Conservation (phyloP, 257 asterid genomes). For the Lantana camara region DNA sequence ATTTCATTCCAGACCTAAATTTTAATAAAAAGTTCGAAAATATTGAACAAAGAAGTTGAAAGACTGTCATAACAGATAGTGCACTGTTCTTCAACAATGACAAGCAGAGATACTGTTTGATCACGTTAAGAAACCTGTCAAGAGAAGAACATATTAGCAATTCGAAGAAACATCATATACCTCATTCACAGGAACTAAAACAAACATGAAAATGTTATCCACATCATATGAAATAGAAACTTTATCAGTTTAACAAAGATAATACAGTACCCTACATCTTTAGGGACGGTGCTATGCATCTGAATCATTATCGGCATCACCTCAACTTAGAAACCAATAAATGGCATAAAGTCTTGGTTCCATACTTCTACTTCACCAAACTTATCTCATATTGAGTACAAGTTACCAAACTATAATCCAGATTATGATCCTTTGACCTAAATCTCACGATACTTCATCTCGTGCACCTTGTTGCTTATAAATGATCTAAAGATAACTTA, state of each 20-base stretch:
- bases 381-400: constrained; percentile 7
- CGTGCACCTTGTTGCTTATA: neutral
- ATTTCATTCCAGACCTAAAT: constrained; percentile 84
- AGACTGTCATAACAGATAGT: constrained; percentile 88
- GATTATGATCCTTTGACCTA: neutral
- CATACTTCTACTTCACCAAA: neutral
- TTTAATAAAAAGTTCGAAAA: constrained; percentile 67
- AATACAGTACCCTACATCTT: constrained; percentile 4
- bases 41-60: constrained; percentile 79
- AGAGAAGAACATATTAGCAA: constrained; percentile 34
- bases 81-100: constrained; percentile 98
- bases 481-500: neutral
- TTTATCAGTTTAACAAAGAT: constrained; percentile 24
- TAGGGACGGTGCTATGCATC: neutral
- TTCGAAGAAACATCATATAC: constrained; percentile 20
- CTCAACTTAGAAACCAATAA: neutral
- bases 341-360: neutral
- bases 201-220: constrained; percentile 10
- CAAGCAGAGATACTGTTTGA: constrained; percentile 89
- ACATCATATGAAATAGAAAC: constrained; percentile 27
- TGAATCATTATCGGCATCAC: constrained; percentile 16
- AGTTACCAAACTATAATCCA: constrained; percentile 3
- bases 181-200: constrained; percentile 16
- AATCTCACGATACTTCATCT: constrained; percentile 5
- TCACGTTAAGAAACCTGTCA: constrained; percentile 84